Evolutionary conservation across 139 green algal species (phyloP).

Genomic region (Raphidocelis subcapitata): DNA sequence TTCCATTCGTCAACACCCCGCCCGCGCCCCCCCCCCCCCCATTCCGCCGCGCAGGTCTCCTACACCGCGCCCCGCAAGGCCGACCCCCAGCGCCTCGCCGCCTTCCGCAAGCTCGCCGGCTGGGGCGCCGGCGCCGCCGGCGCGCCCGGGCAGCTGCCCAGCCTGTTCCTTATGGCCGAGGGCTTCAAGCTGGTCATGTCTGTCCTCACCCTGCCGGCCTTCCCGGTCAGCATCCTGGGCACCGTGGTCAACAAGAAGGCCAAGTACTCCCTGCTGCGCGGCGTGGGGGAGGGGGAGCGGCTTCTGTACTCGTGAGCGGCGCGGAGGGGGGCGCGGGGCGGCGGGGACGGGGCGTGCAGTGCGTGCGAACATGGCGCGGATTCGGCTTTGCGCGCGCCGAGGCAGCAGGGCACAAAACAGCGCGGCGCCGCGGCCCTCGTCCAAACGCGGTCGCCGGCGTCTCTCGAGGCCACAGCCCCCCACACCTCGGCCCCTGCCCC

Average conservation of each 20-base stretch:
- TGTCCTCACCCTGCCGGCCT: conserved; percentile 22
- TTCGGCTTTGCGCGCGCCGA: no score
- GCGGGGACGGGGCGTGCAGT: no score
- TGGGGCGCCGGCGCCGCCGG: conserved; percentile 12
- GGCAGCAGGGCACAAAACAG: no score
- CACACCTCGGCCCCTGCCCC: no score
- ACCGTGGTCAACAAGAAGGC: conserved; percentile 30
- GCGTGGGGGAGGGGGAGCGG: conserved; percentile 1
- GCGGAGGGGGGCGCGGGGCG: not conserved
- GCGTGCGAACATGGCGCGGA: no score
- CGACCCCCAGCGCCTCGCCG: conserved; percentile 1
- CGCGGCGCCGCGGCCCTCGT: no score
- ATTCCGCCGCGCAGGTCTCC: not conserved
- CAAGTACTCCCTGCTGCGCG: conserved; percentile 13
- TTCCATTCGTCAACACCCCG: no score
- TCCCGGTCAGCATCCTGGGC: conserved; percentile 24
- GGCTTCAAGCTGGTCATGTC: conserved; percentile 16
- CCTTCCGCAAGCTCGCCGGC: conserved; percentile 13
- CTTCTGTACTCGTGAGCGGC: conserved; percentile 14
- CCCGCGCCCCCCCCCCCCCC: not conserved
- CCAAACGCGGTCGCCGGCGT: no score
- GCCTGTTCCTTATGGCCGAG: conserved; percentile 30
- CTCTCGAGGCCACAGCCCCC: no score
- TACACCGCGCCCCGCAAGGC: conserved; percentile 1
- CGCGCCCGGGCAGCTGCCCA: not conserved